phyloP scores from a whole-genome alignment of 2,329 filamentous ascomycete species.

The Aspergillus sp. region DNA sequence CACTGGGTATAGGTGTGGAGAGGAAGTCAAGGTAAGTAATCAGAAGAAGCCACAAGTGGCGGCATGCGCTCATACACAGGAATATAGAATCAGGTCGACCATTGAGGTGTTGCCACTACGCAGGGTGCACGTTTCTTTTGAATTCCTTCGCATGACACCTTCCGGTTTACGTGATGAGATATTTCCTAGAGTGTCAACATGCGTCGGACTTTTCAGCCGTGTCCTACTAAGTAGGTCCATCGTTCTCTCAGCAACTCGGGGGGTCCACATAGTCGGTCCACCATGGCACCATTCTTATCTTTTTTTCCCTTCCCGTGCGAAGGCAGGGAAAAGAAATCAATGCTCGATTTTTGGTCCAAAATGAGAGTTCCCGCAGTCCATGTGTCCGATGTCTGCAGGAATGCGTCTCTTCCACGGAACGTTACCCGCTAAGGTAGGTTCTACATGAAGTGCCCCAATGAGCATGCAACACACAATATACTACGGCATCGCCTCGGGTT shows the following conservation, averaged over 20 bases:
- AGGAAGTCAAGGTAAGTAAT: background rate
- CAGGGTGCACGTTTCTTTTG: conserved; percentile 18
- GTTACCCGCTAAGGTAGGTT: conserved; percentile 10
- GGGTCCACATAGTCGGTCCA: conserved; percentile 13
- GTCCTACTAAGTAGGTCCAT: conserved; percentile 2
- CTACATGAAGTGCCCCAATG: conserved; percentile 19
- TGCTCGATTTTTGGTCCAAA: background rate
- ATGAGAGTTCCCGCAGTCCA: background rate
- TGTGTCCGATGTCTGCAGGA: background rate
- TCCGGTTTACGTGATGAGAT: conserved; percentile 10
- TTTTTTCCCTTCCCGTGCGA: background rate
- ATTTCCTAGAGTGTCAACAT: conserved; percentile 19
- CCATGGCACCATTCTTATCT: conserved; percentile 9
- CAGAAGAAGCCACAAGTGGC: background rate
- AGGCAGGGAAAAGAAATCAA: background rate
- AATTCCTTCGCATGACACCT: conserved; percentile 18
- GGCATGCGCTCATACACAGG: conserved; percentile 5
- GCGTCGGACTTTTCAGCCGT: conserved; percentile 16
- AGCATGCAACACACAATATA: conserved; percentile 12
- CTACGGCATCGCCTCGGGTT: conserved; percentile 14
- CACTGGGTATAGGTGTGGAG: background rate
- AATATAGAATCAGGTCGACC: conserved; percentile 5
- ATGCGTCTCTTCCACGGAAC: conserved; percentile 12
- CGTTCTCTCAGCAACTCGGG: conserved; percentile 4
- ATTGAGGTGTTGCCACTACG: conserved; percentile 5